phyloP scores from a whole-genome alignment of 2,329 filamentous ascomycete species.

The Paraphoma sp. region DNA sequence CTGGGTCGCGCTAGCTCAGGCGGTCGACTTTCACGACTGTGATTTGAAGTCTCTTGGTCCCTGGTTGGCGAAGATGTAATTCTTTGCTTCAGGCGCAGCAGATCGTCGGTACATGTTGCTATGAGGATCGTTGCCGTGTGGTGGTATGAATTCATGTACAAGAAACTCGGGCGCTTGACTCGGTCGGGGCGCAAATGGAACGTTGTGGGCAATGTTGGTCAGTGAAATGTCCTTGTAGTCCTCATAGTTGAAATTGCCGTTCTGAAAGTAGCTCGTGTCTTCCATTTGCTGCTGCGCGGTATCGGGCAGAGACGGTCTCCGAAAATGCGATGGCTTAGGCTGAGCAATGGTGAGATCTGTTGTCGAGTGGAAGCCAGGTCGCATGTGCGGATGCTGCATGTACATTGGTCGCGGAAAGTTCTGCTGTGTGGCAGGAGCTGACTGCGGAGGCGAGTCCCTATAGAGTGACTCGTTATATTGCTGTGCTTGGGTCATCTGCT shows the following conservation, averaged over 20 bases:
- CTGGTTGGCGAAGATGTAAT: slow-evolving; percentile 57
- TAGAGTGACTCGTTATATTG: slow-evolving; percentile 43
- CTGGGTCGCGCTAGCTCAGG: not conserved
- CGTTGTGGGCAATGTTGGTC: slow-evolving; percentile 39
- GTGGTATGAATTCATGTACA: slow-evolving; percentile 57
- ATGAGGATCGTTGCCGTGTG: slow-evolving; percentile 47
- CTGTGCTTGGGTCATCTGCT: slow-evolving; percentile 36
- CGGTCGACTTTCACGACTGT: not conserved
- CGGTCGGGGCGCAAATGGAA: slow-evolving; percentile 35
- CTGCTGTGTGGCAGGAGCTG: slow-evolving; percentile 58
- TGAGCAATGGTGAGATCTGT: slow-evolving; percentile 43
- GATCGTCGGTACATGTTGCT: slow-evolving; percentile 33
- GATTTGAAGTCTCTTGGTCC: slow-evolving; percentile 51
- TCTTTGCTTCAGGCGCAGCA: slow-evolving; percentile 49
- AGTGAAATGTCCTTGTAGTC: slow-evolving; percentile 35
- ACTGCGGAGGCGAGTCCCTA: slow-evolving; percentile 58
- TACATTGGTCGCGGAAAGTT: slow-evolving; percentile 49
- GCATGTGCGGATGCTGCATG: slow-evolving; percentile 44
- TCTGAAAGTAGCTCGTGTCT: slow-evolving; percentile 29
- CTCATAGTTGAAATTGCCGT: slow-evolving; percentile 37
- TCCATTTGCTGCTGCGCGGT: slow-evolving; percentile 30
- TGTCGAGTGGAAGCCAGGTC: slow-evolving; percentile 41
- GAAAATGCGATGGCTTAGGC: slow-evolving; percentile 45
- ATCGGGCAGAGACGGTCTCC: slow-evolving; percentile 46
- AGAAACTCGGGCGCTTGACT: slow-evolving; percentile 47